Evolutionary conservation across 805 yeast species (phyloP).

Genomic region (Clavispora fructus): DNA sequence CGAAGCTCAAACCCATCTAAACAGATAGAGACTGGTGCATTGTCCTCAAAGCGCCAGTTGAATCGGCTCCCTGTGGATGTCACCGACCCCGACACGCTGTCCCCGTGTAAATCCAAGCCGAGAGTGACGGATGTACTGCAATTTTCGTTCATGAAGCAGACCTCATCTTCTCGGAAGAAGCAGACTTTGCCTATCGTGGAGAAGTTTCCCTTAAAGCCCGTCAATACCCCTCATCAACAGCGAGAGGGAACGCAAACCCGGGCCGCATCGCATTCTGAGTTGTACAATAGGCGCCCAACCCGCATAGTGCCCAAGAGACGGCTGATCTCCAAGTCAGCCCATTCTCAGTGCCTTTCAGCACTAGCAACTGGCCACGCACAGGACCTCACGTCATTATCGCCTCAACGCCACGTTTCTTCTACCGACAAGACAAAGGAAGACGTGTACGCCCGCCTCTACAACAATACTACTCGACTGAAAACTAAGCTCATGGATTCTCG

Average conservation of each 20-base stretch:
- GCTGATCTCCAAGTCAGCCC: neutral
- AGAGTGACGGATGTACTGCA: conserved; percentile 11
- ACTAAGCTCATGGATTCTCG: neutral
- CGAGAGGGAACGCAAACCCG: conserved; percentile 8
- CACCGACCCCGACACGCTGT: conserved; percentile 1
- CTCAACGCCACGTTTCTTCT: conserved; percentile 5
- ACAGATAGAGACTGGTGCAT: neutral
- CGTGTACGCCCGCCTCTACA: conserved; percentile 9
- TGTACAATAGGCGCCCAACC: neutral
- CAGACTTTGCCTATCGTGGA: conserved; percentile 8
- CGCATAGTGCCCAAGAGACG: neutral
- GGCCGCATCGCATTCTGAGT: conserved; percentile 1
- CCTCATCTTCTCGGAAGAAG: conserved; percentile 33
- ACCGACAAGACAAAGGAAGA: conserved; percentile 5
- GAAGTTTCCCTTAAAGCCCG: neutral
- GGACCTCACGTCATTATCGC: conserved; percentile 6
- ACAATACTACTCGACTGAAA: conserved; percentile 1
- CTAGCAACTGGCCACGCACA: conserved; percentile 1
- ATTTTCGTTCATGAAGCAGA: conserved; percentile 37
- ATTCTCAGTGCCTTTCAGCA: neutral
- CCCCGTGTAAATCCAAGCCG: conserved; percentile 1
- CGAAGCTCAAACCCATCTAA: conserved; percentile 5
- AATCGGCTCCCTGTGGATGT: conserved; percentile 4
- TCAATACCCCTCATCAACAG: conserved; percentile 3
- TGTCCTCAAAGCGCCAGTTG: conserved; percentile 10